These are phyloP conservation scores for Pseudopithomyces maydicus DNA, from an alignment of 2,329 filamentous ascomycete genomes.

Conservation along the genomic window DNA sequence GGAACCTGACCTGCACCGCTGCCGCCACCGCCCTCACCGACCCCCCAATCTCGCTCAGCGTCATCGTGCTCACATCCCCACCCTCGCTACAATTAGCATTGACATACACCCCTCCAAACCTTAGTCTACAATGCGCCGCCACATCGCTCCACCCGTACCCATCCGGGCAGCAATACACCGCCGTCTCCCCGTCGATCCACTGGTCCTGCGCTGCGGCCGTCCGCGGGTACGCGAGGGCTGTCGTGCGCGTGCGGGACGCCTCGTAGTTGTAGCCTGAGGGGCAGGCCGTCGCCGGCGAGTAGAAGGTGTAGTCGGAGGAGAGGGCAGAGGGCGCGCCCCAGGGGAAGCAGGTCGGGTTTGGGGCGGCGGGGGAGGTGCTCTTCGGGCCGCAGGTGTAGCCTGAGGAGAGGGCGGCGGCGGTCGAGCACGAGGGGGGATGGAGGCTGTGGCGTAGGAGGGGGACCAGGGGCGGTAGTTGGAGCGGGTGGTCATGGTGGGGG, in stretches of 20 bases:
- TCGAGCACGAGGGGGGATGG: neutral
- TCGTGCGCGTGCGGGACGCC: neutral
- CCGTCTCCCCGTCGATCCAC: neutral
- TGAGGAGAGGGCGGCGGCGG: neutral
- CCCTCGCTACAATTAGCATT: neutral
- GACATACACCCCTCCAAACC: neutral
- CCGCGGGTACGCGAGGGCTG: neutral
- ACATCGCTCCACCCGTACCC: neutral
- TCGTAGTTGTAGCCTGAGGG: neutral
- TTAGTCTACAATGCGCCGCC: neutral
- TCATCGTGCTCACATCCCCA: neutral
- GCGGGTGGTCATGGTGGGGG: neutral
- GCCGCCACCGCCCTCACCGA: neutral
- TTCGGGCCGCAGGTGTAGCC: neutral
- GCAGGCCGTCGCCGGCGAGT: neutral
- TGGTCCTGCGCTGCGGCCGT: neutral
- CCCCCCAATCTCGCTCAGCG: neutral
- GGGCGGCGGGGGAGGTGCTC: neutral
- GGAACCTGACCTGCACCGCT: neutral
- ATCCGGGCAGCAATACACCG: neutral
- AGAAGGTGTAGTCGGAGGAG: neutral
- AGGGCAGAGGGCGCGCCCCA: neutral
- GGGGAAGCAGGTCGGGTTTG: neutral
- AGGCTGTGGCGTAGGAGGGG: neutral
- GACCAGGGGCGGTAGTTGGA: neutral